Evolutionary conservation across 73 alveolate species (phyloP), one percentile per base, ranked within the genome.

Genomic region (Loxodes magnus): DNA sequence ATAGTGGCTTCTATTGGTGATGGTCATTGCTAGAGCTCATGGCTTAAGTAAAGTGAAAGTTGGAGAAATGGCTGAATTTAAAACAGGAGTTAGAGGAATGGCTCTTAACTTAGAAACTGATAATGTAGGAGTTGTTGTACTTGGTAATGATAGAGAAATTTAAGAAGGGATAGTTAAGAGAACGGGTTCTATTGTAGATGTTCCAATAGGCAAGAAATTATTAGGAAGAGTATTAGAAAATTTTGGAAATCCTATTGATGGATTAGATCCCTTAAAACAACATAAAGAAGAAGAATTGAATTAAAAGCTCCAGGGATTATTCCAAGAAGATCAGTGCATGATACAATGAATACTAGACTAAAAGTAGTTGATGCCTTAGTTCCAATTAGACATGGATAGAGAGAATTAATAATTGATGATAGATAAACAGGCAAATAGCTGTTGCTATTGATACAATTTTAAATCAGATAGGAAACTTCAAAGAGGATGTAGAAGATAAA

Each of bases 401-500:
- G 98, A 50, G 98, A 87, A 80, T 79, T 90, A 55, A 90, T 90
- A 67, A 87, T 90, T 41, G 98, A 96, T 20, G 98, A 90, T 72
- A 85, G 98, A 52, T 86, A 87, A 79, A 90, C 98, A 21, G 98
- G 98, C 15, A 90, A 90, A 90, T 96, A 16, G 97, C 98, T 35
- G 67, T 90, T 60, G 98, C 96, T 30, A 74, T 90, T 51, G 98
- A 90, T 67, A 87, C 97, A 56, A 87, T 90, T 57, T 44, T 90
- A 60, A 90, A 87, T 77, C 93, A 87, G 79, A 86, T 73, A 67
- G 76, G 57, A 33, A 54, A 77, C 58, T 58, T 75, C 82, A 64
- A 77, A 43, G 74, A 71, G 6, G 89, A 76, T 28, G 87, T 60
- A 6, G 67, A 46, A 16, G 59, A 9, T 12, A 68, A 75, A 48